Percentiles rank a stretch among this genome's conserved stretches.
These are phyloP conservation scores for Solanum hybrid DNA, from an alignment of 305 asterid genomes.

Conservation along the genomic window DNA sequence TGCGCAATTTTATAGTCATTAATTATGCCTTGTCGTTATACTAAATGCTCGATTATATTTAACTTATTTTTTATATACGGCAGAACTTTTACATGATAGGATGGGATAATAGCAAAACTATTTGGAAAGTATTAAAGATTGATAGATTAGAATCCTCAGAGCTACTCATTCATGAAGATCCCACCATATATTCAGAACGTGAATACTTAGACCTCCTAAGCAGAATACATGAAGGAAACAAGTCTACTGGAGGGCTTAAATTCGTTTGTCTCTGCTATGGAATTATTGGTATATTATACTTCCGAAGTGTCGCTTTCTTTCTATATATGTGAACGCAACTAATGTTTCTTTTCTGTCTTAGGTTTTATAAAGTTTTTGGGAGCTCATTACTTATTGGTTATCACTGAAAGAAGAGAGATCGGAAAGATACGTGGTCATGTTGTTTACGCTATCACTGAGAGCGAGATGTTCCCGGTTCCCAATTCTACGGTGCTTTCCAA, in stretches of 20 bases:
- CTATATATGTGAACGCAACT: neutral
- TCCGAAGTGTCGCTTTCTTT: neutral
- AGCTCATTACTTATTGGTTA: slow-evolving; percentile 76
- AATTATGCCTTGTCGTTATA: neutral
- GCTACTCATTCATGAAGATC: slow-evolving; percentile 60
- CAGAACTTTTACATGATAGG: slow-evolving; percentile 85
- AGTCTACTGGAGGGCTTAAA: slow-evolving; percentile 73
- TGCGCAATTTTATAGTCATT: neutral
- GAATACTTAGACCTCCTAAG: slow-evolving; percentile 60
- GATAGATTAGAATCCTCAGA: slow-evolving; percentile 58
- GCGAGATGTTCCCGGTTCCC: slow-evolving; percentile 59
- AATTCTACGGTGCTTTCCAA: slow-evolving; percentile 44
- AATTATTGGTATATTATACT: slow-evolving; percentile 53
- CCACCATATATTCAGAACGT: slow-evolving; percentile 48
- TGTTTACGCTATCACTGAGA: slow-evolving; percentile 57
- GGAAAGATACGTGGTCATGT: slow-evolving; percentile 83
- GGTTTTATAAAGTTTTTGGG: slow-evolving; percentile 83
- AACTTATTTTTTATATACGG: slow-evolving; percentile 13
- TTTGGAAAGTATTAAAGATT: slow-evolving; percentile 78
- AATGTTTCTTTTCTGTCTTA: slow-evolving; percentile 23
- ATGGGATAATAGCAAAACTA: slow-evolving; percentile 53
- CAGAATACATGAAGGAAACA: slow-evolving; percentile 72
- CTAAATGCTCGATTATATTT: neutral
- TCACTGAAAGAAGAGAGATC: slow-evolving; percentile 68
- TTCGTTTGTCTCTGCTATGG: slow-evolving; percentile 77